Evolutionary conservation across 176 grass and related monocot species (phyloP).

Genomic region (Typha latifolia): DNA sequence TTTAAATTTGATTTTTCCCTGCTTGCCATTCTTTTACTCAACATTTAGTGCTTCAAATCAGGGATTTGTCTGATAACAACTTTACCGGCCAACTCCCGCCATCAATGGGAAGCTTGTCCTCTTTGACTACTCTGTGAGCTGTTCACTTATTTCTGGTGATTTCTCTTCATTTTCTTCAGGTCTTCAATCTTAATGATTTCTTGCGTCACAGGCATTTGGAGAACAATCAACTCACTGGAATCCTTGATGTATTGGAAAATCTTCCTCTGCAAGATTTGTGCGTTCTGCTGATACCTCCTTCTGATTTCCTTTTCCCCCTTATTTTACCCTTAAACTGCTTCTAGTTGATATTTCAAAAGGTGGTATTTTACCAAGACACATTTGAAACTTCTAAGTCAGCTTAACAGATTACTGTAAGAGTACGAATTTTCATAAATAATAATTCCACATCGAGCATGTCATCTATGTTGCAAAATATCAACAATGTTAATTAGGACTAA

Average conservation of each 20-base stretch:
- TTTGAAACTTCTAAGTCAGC: neutral
- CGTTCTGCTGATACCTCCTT: neutral
- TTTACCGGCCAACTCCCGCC: constrained; percentile 68
- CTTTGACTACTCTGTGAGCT: constrained; percentile 85
- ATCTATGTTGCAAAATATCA: too few species aligned
- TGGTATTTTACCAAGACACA: neutral
- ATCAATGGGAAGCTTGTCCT: constrained; percentile 71
- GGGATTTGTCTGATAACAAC: constrained; percentile 93
- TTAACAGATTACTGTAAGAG: too few species aligned
- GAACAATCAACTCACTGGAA: constrained; percentile 73
- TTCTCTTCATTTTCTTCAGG: neutral
- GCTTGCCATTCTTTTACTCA: neutral
- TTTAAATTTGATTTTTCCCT: neutral
- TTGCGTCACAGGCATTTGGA: constrained; percentile 62
- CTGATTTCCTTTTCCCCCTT: neutral
- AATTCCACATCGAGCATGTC: too few species aligned
- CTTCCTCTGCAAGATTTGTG: constrained; percentile 94
- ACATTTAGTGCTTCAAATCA: constrained; percentile 25
- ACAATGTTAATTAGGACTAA: too few species aligned
- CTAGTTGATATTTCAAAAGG: neutral
- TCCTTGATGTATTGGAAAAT: constrained; percentile 77
- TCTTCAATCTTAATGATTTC: neutral
- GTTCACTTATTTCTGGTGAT: neutral
- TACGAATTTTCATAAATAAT: too few species aligned
- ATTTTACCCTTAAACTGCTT: constrained; percentile 15